Evolutionary conservation across 306 rosid species (phyloP), one percentile per base, ranked within the genome.

Genomic region (Ammopiptanthus mongolicus): DNA sequence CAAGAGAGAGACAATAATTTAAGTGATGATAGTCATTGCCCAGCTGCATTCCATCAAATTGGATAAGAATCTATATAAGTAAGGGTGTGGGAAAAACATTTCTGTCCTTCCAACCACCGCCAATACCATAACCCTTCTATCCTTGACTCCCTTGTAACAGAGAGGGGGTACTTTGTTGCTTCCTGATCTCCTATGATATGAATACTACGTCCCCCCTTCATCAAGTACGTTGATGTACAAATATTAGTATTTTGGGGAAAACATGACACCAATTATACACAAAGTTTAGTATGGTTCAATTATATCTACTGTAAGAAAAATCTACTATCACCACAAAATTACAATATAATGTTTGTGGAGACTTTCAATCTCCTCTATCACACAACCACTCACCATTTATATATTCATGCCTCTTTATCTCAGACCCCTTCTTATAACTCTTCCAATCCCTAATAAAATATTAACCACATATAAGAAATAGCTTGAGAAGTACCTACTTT

Each of bases 31-130:
- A 50, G 83, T 46, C 12, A 8, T 34, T 71, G 79, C 73, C 71
- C 39, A 57, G 62, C 72, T 79, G 84, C 82, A 75, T 78, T 79
- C 69, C 50, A 78, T 61, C 25, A 62, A 78, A 60, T 52, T 67
- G 83, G 87, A 87, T 84, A 82, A 79, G 86, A 72, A 81, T 65
- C 65, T 7, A 79, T 60, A n/a, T n/a, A n/a, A n/a, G n/a, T n/a
- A 41, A 70, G 83, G 84, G 88, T 72, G 83, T 85, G 88, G 90
- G 86, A 71, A 75, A 73, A 85, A 81, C 82, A 81, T 56, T 56
- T 59, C 2, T 88, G 92, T 77, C 80, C 44, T 63, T 79, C 62
- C 85, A 93, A 93, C 96, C 95, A 91, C 90, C 83, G 73, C 81
- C 91, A 83, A 91, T 74, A 73, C 67, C 84, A 66, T 87, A 86